These are phyloP conservation scores for Ustilago lituana DNA, from an alignment of 1,284 basidiomycete genomes.

Conservation along the genomic window DNA sequence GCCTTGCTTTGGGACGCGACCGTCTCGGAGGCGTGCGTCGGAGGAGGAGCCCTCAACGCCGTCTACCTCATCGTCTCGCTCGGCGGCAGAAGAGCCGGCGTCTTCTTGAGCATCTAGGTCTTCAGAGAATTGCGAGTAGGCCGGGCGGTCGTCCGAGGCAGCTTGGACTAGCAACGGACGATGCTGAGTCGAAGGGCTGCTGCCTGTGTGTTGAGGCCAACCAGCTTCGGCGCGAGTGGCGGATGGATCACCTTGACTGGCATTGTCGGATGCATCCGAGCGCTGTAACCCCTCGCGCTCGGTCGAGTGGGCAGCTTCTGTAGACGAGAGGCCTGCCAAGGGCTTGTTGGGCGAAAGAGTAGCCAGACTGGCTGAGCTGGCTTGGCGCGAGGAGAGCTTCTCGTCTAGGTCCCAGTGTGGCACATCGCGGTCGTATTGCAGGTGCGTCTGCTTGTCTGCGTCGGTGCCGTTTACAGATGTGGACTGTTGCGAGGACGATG, in stretches of 20 bases:
- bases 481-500: background rate
- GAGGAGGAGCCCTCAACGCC: conserved; percentile 21
- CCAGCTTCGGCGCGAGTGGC: background rate
- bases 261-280: no score
- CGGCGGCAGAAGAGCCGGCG: conserved; percentile 36
- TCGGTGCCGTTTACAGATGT: background rate
- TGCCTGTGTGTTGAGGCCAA: conserved; percentile 7
- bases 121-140: conserved; percentile 47
- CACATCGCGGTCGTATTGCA: conserved; percentile 51
- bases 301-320: conserved; percentile 2
- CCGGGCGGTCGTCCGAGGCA: conserved; percentile 21
- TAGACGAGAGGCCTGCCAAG: conserved; percentile 6
- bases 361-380: conserved; percentile 38
- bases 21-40: conserved; percentile 16
- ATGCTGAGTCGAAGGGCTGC: conserved; percentile 9
- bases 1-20: conserved; percentile 51
- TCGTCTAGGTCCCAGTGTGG: conserved; percentile 51
- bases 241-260: background rate
- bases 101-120: conserved; percentile 51
- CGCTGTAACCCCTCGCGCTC: conserved; percentile 2
- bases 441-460: conserved; percentile 1
- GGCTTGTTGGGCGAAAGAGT: conserved; percentile 33
- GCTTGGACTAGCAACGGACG: conserved; percentile 8
- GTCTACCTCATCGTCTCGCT: conserved; percentile 56
- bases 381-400: conserved; percentile 31